phyloP scores from a whole-genome alignment of 495 filamentous ascomycete species.

The Aspergillus funiculosus region DNA sequence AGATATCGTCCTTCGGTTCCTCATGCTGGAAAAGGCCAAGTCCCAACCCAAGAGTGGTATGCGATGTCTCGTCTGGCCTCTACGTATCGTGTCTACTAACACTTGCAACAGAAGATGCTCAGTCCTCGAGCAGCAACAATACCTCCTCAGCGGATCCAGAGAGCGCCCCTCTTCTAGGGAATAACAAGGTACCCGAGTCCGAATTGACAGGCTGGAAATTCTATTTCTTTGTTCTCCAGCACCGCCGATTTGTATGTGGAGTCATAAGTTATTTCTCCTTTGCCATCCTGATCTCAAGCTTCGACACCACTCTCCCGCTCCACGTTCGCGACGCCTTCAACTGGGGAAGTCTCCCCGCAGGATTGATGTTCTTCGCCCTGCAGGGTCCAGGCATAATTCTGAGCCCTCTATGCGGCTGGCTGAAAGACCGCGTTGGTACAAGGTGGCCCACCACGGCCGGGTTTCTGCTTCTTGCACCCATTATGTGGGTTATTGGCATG shows the following conservation, averaged over 20 bases:
- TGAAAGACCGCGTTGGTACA: conserved; percentile 25
- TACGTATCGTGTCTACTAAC: background rate
- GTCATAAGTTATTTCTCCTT: conserved; percentile 13
- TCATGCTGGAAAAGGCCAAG: conserved; percentile 21
- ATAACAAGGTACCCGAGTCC: too few species aligned
- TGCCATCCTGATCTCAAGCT: conserved; percentile 21
- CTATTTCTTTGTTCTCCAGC: too few species aligned
- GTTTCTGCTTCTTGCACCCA: conserved; percentile 13
- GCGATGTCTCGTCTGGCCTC: background rate
- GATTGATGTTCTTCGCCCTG: conserved; percentile 23
- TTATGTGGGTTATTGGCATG: conserved; percentile 21
- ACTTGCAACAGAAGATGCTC: too few species aligned
- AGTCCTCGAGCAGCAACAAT: too few species aligned
- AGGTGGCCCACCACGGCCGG: conserved; percentile 19
- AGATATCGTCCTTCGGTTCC: conserved; percentile 13
- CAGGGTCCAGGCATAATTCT: conserved; percentile 22
- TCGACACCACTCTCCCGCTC: conserved; percentile 28
- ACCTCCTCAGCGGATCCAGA: too few species aligned
- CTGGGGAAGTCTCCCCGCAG: conserved; percentile 18
- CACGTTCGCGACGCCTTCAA: conserved; percentile 21
- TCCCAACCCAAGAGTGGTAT: background rate
- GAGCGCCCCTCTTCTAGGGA: too few species aligned
- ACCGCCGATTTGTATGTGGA: background rate
- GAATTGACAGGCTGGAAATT: too few species aligned
- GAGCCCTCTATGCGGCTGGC: conserved; percentile 22